phyloP scores from a whole-genome alignment of 345 rosid species.

The Eucalyptus polybractea region DNA sequence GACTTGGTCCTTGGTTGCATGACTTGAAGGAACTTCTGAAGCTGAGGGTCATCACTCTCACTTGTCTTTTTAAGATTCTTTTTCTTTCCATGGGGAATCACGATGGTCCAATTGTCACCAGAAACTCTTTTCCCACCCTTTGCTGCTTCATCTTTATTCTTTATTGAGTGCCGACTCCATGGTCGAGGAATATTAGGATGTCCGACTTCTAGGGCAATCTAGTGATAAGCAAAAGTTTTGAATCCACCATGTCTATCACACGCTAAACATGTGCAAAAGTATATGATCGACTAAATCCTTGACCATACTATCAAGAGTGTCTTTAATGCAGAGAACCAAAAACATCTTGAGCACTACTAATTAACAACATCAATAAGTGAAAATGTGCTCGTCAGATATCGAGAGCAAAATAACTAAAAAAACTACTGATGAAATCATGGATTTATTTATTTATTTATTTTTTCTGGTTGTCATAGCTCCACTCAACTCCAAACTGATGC shows the following conservation, averaged over 20 bases:
- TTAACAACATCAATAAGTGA: background rate
- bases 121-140: constrained; percentile 1
- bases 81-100: constrained; percentile 11
- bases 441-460: no score
- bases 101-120: background rate
- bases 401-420: background rate
- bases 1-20: constrained; percentile 66
- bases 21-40: constrained; percentile 71
- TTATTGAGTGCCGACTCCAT: constrained; percentile 68
- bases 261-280: background rate
- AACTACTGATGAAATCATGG: background rate
- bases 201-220: constrained; percentile 70
- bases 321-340: background rate
- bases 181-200: constrained; percentile 65
- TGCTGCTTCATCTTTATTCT: constrained; percentile 21
- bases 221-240: background rate
- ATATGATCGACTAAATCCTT: background rate
- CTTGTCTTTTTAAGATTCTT: constrained; percentile 12
- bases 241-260: background rate
- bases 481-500: background rate
- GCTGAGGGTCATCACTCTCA: constrained; percentile 27
- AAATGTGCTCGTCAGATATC: background rate
- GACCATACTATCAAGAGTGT: background rate
- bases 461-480: background rate
- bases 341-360: background rate